phyloP scores from a whole-genome alignment of 129 eudicot genomes.

The Rutidosis leptorrhynchoides region DNA sequence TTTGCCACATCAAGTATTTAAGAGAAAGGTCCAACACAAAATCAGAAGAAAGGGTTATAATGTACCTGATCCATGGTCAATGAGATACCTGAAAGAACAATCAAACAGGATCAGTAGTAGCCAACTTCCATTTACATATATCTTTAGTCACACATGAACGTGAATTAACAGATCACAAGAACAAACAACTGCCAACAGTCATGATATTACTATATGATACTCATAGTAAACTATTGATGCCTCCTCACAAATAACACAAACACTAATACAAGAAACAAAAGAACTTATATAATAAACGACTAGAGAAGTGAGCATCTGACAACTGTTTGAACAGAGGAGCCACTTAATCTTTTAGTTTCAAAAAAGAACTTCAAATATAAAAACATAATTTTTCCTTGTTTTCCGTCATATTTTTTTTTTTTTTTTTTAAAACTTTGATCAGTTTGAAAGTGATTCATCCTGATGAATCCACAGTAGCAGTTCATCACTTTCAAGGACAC shows the following conservation, averaged over 20 bases:
- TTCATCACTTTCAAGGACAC: too few relatives aligned
- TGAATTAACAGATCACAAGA: not conserved
- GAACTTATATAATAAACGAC: too few relatives aligned
- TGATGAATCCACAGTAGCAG: too few relatives aligned
- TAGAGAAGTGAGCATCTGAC: too few relatives aligned
- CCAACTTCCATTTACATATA: not conserved
- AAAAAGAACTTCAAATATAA: too few relatives aligned
- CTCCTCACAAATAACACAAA: not conserved
- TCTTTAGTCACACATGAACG: not conserved
- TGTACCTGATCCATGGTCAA: conserved; percentile 68
- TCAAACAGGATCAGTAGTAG: conserved; percentile 21
- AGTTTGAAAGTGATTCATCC: too few relatives aligned
- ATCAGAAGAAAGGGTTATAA: not conserved
- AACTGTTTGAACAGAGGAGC: too few relatives aligned
- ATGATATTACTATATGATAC: not conserved
- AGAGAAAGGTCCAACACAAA: not conserved
- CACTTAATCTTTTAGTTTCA: too few relatives aligned
- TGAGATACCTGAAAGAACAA: conserved; percentile 50
- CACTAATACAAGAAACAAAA: not conserved
- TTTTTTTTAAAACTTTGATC: too few relatives aligned
- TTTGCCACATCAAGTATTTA: not conserved
- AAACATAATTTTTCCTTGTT: too few relatives aligned
- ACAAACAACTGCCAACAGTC: not conserved
- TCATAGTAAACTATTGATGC: not conserved
- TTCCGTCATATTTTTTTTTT: too few relatives aligned